phyloP scores from a whole-genome alignment of 108 stramenopile genomes.

The Cyclotella cryptica region DNA sequence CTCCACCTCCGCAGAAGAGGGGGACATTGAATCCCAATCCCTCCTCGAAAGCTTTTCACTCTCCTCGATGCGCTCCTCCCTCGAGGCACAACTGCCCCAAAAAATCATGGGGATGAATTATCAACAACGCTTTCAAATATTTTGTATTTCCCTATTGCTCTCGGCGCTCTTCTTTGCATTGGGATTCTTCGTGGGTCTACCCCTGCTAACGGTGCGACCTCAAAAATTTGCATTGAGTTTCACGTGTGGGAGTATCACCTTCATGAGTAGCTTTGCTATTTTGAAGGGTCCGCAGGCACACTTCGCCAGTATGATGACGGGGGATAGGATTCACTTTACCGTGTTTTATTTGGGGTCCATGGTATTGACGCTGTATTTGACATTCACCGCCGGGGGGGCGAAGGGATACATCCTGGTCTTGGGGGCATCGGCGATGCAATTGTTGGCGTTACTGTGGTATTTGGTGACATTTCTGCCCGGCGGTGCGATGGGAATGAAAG shows the following conservation, averaged over 20 bases:
- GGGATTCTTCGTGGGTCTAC: constrained; percentile 93
- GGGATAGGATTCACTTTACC: constrained; percentile 84
- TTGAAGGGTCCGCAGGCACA: constrained; percentile 88
- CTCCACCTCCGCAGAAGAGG: constrained; percentile 22
- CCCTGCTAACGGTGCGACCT: constrained; percentile 83
- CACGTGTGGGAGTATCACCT: constrained; percentile 92
- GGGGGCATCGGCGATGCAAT: constrained; percentile 67
- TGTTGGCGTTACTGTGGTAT: constrained; percentile 87
- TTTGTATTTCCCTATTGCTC: constrained; percentile 77
- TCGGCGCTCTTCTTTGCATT: constrained; percentile 89
- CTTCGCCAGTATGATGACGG: constrained; percentile 68
- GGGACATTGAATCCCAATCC: constrained; percentile 59
- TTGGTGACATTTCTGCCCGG: constrained; percentile 91
- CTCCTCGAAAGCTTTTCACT: constrained; percentile 52
- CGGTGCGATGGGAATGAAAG: constrained; percentile 78
- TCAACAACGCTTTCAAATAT: constrained; percentile 90
- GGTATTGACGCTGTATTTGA: constrained; percentile 81
- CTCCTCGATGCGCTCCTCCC: constrained; percentile 72
- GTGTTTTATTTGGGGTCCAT: constrained; percentile 80
- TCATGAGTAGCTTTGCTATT: constrained; percentile 92
- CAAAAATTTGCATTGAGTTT: constrained; percentile 96
- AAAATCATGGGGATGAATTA: constrained; percentile 92
- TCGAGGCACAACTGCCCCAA: constrained; percentile 87
- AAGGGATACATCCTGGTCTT: constrained; percentile 82
- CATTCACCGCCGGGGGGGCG: constrained; percentile 76